A percentile compares a stretch with the other conserved stretches of the same genome.
These are phyloP conservation scores for Debaryomycetaceae sp. DNA, from an alignment of 1,139 yeast species.

Conservation along the genomic window DNA sequence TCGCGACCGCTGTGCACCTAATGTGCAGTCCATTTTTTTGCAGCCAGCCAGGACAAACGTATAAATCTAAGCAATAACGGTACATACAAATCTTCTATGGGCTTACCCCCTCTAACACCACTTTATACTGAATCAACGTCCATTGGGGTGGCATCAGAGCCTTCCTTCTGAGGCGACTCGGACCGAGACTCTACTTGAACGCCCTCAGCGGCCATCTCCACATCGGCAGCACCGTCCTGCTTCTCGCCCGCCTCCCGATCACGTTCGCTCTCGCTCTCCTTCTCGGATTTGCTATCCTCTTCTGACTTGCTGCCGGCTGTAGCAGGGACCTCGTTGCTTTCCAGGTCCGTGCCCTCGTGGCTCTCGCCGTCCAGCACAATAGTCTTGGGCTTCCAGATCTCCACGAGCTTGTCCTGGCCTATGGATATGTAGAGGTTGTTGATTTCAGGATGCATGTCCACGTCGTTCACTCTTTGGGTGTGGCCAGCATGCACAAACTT, in stretches of 20 bases:
- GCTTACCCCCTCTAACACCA: too few species aligned
- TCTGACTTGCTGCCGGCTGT: constrained; percentile 19
- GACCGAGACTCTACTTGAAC: neutral
- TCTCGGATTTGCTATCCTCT: too few species aligned
- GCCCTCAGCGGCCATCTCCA: constrained; percentile 1
- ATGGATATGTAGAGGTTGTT: constrained; percentile 32
- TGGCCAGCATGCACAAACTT: constrained; percentile 51
- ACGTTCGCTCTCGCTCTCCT: constrained; percentile 16
- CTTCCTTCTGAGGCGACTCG: neutral
- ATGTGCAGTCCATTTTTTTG: too few species aligned
- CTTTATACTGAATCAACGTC: too few species aligned
- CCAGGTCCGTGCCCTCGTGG: constrained; percentile 29
- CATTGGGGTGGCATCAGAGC: too few species aligned
- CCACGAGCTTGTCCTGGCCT: constrained; percentile 44
- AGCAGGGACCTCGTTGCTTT: constrained; percentile 8
- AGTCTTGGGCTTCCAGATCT: constrained; percentile 44
- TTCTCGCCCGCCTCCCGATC: constrained; percentile 13
- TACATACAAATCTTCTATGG: too few species aligned
- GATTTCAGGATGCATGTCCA: constrained; percentile 39
- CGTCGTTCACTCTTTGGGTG: constrained; percentile 40
- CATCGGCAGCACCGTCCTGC: constrained; percentile 9
- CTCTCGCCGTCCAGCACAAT: constrained; percentile 5
- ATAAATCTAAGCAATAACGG: too few species aligned
- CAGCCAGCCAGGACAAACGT: too few species aligned
- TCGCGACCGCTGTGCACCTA: too few species aligned